A percentile compares a stretch with the other conserved stretches of the same genome.
These are phyloP conservation scores for Pleurostoma richardsiae DNA, from an alignment of 2,329 filamentous ascomycete genomes.

Conservation along the genomic window DNA sequence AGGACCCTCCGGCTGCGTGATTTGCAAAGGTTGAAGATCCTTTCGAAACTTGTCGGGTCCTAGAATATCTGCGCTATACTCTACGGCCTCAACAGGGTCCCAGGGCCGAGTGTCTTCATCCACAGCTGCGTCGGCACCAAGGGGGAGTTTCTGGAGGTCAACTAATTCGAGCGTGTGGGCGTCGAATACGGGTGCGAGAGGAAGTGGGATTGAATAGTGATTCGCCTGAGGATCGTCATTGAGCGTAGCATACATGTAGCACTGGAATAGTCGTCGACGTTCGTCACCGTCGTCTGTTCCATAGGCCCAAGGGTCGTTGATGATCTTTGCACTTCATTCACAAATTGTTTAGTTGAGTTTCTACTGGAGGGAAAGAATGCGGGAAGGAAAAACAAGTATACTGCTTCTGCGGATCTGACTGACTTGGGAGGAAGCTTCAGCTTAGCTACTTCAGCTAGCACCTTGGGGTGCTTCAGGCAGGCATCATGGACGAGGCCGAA, in stretches of 20 bases:
- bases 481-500: no score
- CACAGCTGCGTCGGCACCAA: not conserved
- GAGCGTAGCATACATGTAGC: constrained; percentile 3
- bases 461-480: no score
- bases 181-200: constrained; percentile 4
- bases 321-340: no score
- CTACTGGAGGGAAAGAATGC: no score
- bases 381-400: no score
- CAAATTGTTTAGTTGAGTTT: no score
- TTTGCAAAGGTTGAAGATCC: constrained; percentile 51
- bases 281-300: no score
- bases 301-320: no score
- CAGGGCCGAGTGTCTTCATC: not conserved
- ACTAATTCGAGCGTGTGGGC: not conserved
- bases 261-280: constrained; percentile 16
- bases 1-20: constrained; percentile 54
- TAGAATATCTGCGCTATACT: not conserved
- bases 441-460: no score
- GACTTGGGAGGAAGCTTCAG: no score
- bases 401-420: no score
- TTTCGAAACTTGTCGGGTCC: constrained; percentile 6
- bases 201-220: constrained; percentile 2
- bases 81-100: constrained; percentile 13
- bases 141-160: not conserved
- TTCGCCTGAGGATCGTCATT: constrained; percentile 1